Percentiles rank a stretch among this genome's conserved stretches.
phyloP scores from a whole-genome alignment of 148 eudicot genomes.

The Camellia lanceoleosa region DNA sequence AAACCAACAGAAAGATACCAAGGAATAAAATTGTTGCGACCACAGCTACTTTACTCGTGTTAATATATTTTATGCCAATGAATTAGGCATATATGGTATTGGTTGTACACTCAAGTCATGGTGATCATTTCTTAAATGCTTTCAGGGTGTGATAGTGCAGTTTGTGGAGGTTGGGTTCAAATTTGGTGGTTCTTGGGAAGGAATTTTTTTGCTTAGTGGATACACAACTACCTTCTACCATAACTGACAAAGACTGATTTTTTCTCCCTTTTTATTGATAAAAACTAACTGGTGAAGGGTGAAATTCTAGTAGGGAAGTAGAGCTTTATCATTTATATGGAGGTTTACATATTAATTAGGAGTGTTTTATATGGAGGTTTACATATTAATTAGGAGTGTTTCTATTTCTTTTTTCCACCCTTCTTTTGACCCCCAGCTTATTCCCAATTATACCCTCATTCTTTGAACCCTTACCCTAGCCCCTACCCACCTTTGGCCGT shows the following conservation, averaged over 20 bases:
- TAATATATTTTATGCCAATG: neutral
- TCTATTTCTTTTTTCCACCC: no score
- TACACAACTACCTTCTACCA: neutral
- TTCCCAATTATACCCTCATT: no score
- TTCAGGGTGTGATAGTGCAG: neutral
- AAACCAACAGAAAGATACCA: neutral
- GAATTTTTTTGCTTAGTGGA: neutral
- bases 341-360: no score
- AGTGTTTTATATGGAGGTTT: no score
- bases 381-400: no score
- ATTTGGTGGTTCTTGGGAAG: neutral
- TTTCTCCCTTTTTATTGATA: neutral
- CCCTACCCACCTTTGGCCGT: no score
- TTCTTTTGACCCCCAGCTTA: no score
- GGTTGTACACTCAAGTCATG: neutral
- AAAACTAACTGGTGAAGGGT: neutral
- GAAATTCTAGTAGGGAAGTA: neutral
- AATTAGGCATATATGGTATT: neutral
- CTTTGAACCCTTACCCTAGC: no score
- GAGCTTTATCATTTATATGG: no score
- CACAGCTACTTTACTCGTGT: neutral
- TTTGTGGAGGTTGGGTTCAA: neutral
- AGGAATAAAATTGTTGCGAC: no score
- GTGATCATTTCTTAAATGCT: neutral
- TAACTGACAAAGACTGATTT: neutral